Conservation (phyloP, 257 asterid genomes). For the Leonotis leonurus region DNA sequence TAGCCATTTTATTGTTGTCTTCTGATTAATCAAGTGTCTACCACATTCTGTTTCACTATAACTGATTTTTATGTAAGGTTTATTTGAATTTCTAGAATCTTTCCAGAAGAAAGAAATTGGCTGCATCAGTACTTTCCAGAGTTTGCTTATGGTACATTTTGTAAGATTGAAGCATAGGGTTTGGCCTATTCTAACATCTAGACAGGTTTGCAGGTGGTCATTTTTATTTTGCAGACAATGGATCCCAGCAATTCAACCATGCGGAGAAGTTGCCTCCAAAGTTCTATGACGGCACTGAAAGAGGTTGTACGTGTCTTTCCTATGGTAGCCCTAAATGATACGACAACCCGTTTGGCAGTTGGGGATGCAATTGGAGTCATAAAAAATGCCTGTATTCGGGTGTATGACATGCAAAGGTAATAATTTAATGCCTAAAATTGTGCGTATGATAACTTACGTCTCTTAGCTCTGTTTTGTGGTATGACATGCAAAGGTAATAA, state of each 20-base stretch:
- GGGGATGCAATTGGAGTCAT: slow-evolving; percentile 92
- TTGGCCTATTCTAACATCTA: slow-evolving; percentile 55
- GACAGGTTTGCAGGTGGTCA: slow-evolving; percentile 92
- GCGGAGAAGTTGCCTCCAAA: slow-evolving; percentile 71
- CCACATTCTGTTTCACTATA: neutral
- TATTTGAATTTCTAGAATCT: neutral
- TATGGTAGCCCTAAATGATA: slow-evolving; percentile 70
- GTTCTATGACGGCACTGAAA: slow-evolving; percentile 68
- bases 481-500: no score
- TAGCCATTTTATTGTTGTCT: slow-evolving; percentile 2
- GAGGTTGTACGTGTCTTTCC: slow-evolving; percentile 83
- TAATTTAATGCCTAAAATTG: neutral
- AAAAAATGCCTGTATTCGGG: slow-evolving; percentile 57
- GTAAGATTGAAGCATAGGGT: neutral
- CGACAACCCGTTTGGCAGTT: slow-evolving; percentile 77
- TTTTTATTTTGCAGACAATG: slow-evolving; percentile 87
- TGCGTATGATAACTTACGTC: neutral
- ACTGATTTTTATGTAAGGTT: neutral
- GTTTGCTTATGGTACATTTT: slow-evolving; percentile 7
- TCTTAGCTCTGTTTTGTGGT: no score
- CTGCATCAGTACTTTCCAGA: slow-evolving; percentile 2
- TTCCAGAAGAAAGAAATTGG: slow-evolving; percentile 1
- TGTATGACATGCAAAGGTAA: slow-evolving; percentile 95
- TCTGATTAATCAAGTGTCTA: neutral
- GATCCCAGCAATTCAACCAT: slow-evolving; percentile 86